Percentiles rank a stretch among this genome's conserved stretches.
These are phyloP conservation scores for Volvox reticuliferus DNA, from an alignment of 139 green algal species.

Conservation along the genomic window DNA sequence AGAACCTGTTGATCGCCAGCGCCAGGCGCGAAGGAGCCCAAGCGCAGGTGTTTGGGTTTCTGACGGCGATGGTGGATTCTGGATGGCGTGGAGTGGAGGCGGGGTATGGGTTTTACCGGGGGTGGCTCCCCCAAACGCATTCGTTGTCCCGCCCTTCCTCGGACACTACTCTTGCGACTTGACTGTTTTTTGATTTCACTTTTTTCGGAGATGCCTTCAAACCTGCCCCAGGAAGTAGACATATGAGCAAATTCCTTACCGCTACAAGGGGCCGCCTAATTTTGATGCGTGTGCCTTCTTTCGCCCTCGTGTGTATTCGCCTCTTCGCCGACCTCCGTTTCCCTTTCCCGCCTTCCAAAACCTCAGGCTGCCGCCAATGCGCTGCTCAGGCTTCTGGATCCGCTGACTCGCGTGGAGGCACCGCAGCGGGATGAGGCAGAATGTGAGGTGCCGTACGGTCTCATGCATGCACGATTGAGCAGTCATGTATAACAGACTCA, in stretches of 20 bases:
- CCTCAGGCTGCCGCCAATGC: background rate
- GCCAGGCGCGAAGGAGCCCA: background rate
- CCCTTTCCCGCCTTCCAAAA: background rate
- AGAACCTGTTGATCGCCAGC: slow-evolving; percentile 25
- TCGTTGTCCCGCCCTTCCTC: too few species aligned
- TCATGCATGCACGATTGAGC: too few species aligned
- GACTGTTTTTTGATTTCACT: too few species aligned
- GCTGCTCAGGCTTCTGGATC: slow-evolving; percentile 41
- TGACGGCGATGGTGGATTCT: background rate
- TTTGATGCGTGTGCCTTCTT: background rate
- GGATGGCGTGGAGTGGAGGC: too few species aligned
- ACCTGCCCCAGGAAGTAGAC: too few species aligned
- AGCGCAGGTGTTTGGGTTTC: background rate
- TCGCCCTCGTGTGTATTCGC: background rate
- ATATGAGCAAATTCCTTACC: too few species aligned
- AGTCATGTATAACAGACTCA: too few species aligned
- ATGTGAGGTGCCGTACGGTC: background rate
- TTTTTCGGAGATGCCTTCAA: too few species aligned
- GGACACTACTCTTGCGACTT: too few species aligned
- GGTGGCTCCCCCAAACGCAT: too few species aligned
- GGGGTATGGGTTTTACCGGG: too few species aligned
- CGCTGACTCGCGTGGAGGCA: slow-evolving; percentile 24
- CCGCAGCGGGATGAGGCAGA: slow-evolving; percentile 38
- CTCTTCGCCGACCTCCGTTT: background rate
- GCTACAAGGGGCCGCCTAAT: too few species aligned